Conservation (phyloP, 2,329 filamentous ascomycete genomes). For the Niveomyces coronatus region DNA sequence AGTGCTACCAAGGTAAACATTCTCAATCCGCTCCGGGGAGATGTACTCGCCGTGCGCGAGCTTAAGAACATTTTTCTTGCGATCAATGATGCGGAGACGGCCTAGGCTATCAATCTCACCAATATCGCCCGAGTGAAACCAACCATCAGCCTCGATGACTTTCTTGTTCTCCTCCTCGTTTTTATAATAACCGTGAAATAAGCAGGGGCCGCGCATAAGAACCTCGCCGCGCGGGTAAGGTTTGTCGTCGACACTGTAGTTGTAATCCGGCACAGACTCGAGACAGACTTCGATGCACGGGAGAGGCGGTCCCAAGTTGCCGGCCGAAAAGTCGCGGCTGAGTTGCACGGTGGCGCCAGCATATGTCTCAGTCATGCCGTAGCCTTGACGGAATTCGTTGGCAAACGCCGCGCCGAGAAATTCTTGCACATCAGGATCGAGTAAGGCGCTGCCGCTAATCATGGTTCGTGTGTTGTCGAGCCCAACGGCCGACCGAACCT, state of each 20-base stretch:
- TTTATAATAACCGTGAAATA: constrained; percentile 85
- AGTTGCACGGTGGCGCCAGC: constrained; percentile 64
- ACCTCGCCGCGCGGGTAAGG: constrained; percentile 86
- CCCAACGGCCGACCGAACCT: constrained; percentile 75
- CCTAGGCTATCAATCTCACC: constrained; percentile 75
- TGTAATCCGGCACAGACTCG: constrained; percentile 84
- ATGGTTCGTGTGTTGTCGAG: constrained; percentile 63
- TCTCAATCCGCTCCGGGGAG: constrained; percentile 93
- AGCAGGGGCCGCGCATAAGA: constrained; percentile 63
- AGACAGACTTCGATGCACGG: constrained; percentile 66
- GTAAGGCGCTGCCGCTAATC: constrained; percentile 84
- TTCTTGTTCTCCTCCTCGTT: constrained; percentile 81
- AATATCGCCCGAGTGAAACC: constrained; percentile 96
- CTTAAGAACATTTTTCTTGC: constrained; percentile 97
- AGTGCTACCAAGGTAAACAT: constrained; percentile 77
- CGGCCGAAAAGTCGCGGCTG: constrained; percentile 57
- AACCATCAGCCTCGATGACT: constrained; percentile 75
- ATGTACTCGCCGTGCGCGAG: constrained; percentile 97
- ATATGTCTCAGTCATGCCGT: constrained; percentile 90
- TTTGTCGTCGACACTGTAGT: constrained; percentile 81
- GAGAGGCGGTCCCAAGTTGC: constrained; percentile 70
- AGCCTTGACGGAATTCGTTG: constrained; percentile 75
- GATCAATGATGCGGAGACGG: constrained; percentile 87
- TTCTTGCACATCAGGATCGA: constrained; percentile 79
- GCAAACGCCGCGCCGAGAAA: constrained; percentile 80